Evolutionary conservation across 805 yeast species (phyloP).

Genomic region (Wickerhamiella domercqiae): DNA sequence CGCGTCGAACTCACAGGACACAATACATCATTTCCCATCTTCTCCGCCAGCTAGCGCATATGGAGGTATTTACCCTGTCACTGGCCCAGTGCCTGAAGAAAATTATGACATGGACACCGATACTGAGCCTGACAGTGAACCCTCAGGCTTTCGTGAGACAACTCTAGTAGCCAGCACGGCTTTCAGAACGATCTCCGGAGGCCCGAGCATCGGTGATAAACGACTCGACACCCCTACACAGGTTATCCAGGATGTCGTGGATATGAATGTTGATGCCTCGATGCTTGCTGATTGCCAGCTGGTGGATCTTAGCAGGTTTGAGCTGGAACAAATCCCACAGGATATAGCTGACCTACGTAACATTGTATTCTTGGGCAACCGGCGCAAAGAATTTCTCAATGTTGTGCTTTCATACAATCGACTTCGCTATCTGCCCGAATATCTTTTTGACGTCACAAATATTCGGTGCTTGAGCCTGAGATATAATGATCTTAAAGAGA

Average conservation of each 20-base stretch:
- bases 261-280: neutral
- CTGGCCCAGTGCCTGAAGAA: too few species aligned
- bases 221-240: neutral
- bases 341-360: conserved; percentile 24
- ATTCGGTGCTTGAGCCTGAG: conserved; percentile 25
- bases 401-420: conserved; percentile 21
- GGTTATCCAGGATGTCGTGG: conserved; percentile 1
- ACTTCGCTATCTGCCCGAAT: conserved; percentile 18
- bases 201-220: neutral
- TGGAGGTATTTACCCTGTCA: neutral
- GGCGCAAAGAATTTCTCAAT: conserved; percentile 18
- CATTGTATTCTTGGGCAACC: conserved; percentile 15
- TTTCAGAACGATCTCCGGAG: neutral
- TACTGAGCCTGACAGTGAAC: conserved; percentile 4
- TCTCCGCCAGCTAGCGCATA: conserved; percentile 9
- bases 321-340: conserved; percentile 21
- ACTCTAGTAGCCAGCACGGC: conserved; percentile 1
- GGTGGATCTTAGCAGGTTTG: conserved; percentile 14
- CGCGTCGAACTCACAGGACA: too few species aligned
- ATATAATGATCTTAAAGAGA: conserved; percentile 19
- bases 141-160: conserved; percentile 5
- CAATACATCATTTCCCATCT: too few species aligned
- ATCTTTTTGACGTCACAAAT: conserved; percentile 21
- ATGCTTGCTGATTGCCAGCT: neutral
- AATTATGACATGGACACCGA: conserved; percentile 2